A percentile compares a stretch with the other conserved stretches of the same genome.
Conservation (phyloP, 2,329 filamentous ascomycete species). For the Huntiella abstrusa region DNA sequence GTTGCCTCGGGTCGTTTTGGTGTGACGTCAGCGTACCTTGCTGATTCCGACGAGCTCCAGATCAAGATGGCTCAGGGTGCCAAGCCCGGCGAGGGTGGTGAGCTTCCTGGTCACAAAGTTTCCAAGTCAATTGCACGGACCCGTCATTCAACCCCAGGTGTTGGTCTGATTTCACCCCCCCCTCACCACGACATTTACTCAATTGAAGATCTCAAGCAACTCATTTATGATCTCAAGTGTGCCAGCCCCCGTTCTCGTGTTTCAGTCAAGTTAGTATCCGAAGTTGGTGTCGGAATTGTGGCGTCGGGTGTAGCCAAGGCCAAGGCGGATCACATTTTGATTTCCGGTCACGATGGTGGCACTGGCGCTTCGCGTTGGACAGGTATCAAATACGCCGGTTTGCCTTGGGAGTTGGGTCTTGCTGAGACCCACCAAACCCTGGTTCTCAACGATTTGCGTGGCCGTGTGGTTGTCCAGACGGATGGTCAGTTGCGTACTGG, state of each 20-base stretch:
- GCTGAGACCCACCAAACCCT: constrained; percentile 94
- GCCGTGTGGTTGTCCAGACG: constrained; percentile 88
- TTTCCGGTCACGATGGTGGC: constrained; percentile 91
- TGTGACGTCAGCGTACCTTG: constrained; percentile 85
- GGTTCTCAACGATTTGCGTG: constrained; percentile 86
- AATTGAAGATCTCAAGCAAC: constrained; percentile 91
- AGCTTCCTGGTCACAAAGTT: constrained; percentile 92
- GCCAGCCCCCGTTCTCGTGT: constrained; percentile 81
- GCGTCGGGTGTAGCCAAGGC: constrained; percentile 95
- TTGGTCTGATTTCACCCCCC: constrained; percentile 87
- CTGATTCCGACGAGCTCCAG: constrained; percentile 87
- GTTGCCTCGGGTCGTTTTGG: constrained; percentile 91
- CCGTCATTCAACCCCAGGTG: constrained; percentile 86
- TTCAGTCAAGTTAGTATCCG: constrained; percentile 93
- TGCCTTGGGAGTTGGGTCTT: constrained; percentile 91
- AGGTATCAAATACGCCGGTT: constrained; percentile 94
- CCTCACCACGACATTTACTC: constrained; percentile 98
- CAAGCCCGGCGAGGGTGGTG: constrained; percentile 93
- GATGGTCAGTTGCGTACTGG: constrained; percentile 88
- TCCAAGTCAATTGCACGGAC: constrained; percentile 86
- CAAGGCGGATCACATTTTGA: constrained; percentile 90
- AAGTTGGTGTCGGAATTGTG: constrained; percentile 93
- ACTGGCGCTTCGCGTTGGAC: constrained; percentile 96
- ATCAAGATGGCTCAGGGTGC: constrained; percentile 99
- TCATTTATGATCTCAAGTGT: constrained; percentile 96